Evolutionary conservation across 805 yeast genomes (phyloP), one percentile per base, ranked within the genome.

Genomic region (Huiozyma sinensis): DNA sequence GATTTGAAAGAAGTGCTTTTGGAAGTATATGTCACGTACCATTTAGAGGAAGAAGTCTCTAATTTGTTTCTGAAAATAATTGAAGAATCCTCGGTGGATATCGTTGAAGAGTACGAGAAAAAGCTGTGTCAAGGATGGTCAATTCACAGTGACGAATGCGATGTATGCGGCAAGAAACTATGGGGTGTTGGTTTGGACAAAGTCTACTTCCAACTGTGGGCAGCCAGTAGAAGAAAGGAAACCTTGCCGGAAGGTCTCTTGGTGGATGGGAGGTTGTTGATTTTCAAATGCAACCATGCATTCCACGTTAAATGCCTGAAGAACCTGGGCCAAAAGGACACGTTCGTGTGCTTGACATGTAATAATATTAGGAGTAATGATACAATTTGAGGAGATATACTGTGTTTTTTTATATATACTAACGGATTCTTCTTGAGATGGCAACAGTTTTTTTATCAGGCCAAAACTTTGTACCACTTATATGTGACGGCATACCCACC

Each of bases 161-260:
- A 82, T 33, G 75, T 81, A 0, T 89, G 97, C 61, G 89, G 86
- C 1, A 78, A 77, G 48, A 66, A 66, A 17, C 64, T 88, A 32
- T 81, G 88, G 79, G 95, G 96, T 0, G 59, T 75, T 1, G 76
- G 77, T 1, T 57, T 83, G 2, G 65, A 70, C 27, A 65, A 75
- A 2, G 68, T 64, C 7, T 68, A 73, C 35, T 73, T 74, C 43
- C 68, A 70, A 37, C 66, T 72, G 4, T 83, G 89, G 89, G 82
- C 77, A 53, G 67, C 68, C 28, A 55, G 47, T 40, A 60, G 58
- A 38, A 55, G 63, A 44, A 53, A 63, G 7, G 60, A 65, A 44
- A 48, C 47, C 2, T 38, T 44, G 17, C 33, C 4, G 17, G 12
- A 31, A 4, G 28, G 17, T 6, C 39, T 29, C 3, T 6, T 34